A percentile compares a stretch with the other conserved stretches of the same genome.
phyloP scores from a whole-genome alignment of 352 stramenopile species.

The Phytophthora sp. region DNA sequence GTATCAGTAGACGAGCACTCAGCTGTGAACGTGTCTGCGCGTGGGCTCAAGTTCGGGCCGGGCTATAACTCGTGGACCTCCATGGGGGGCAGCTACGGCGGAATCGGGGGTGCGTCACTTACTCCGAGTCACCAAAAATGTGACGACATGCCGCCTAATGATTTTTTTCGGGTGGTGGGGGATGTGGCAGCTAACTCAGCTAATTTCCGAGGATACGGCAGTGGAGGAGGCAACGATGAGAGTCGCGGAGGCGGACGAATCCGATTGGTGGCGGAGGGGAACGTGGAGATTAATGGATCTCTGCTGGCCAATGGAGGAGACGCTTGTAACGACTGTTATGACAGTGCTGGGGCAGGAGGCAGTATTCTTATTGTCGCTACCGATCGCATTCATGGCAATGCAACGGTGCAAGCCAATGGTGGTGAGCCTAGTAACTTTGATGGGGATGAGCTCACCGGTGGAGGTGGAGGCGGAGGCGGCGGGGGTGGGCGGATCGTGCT shows the following conservation, averaged over 20 bases:
- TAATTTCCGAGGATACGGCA: slow-evolving; percentile 87
- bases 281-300: slow-evolving; percentile 67
- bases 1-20: slow-evolving; percentile 55
- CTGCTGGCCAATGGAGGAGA: slow-evolving; percentile 71
- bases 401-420: slow-evolving; percentile 57
- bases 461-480: slow-evolving; percentile 59
- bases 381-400: slow-evolving; percentile 48
- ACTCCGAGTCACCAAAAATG: slow-evolving; percentile 45
- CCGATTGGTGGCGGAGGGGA: slow-evolving; percentile 39
- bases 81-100: slow-evolving; percentile 77
- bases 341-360: slow-evolving; percentile 62
- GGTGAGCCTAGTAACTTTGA: slow-evolving; percentile 53
- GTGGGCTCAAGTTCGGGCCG: slow-evolving; percentile 80
- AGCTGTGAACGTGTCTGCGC: slow-evolving; percentile 59
- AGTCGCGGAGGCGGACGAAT: slow-evolving; percentile 74
- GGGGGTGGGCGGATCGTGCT: slow-evolving; percentile 66
- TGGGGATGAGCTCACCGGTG: slow-evolving; percentile 35
- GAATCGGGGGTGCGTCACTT: slow-evolving; percentile 75
- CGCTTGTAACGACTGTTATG: slow-evolving; percentile 54
- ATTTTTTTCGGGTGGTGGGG: slow-evolving; percentile 72
- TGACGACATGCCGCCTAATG: slow-evolving; percentile 58
- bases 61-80: slow-evolving; percentile 79
- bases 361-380: slow-evolving; percentile 52
- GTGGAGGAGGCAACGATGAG: slow-evolving; percentile 67
- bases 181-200: slow-evolving; percentile 53